Percentiles rank a stretch among this genome's conserved stretches.
Conservation (phyloP, 2,329 filamentous ascomycete species). For the Penicillium rolfsii region DNA sequence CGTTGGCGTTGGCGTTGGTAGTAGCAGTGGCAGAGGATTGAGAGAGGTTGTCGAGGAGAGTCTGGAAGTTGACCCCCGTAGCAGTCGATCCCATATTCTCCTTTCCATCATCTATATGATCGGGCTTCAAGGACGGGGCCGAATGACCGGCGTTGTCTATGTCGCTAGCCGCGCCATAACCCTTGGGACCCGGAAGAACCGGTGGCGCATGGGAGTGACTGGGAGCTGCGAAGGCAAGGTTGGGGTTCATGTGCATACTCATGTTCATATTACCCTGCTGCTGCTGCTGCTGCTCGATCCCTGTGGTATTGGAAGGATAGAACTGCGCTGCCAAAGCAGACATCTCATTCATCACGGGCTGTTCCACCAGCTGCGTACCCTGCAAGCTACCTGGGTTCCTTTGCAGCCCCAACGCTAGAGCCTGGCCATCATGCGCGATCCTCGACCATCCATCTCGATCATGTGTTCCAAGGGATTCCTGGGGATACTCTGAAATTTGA, state of each 20-base stretch:
- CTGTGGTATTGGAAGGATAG: constrained; percentile 30
- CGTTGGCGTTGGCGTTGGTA: neutral
- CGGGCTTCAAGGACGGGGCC: constrained; percentile 22
- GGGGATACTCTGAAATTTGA: constrained; percentile 46
- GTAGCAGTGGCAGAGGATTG: constrained; percentile 32
- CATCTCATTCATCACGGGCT: constrained; percentile 35
- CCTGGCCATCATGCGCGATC: constrained; percentile 19
- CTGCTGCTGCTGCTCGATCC: constrained; percentile 15
- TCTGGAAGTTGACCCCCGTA: constrained; percentile 53
- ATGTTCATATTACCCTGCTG: constrained; percentile 12
- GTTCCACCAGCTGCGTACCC: constrained; percentile 28
- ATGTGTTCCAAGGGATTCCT: constrained; percentile 7
- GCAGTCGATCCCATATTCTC: constrained; percentile 25
- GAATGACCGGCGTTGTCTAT: constrained; percentile 34
- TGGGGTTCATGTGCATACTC: constrained; percentile 6
- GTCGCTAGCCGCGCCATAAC: constrained; percentile 34
- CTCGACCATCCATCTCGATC: constrained; percentile 25
- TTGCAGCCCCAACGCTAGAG: constrained; percentile 20
- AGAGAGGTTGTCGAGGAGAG: constrained; percentile 53
- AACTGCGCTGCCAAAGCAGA: constrained; percentile 29
- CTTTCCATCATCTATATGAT: constrained; percentile 32
- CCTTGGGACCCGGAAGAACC: constrained; percentile 27
- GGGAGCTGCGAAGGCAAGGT: constrained; percentile 23
- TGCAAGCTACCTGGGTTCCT: constrained; percentile 41
- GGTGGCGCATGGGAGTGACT: constrained; percentile 33